A percentile compares a stretch with the other conserved stretches of the same genome.
Evolutionary conservation across 768 basidiomycete species (phyloP).

Genomic region (Boletus subcaerulescens): DNA sequence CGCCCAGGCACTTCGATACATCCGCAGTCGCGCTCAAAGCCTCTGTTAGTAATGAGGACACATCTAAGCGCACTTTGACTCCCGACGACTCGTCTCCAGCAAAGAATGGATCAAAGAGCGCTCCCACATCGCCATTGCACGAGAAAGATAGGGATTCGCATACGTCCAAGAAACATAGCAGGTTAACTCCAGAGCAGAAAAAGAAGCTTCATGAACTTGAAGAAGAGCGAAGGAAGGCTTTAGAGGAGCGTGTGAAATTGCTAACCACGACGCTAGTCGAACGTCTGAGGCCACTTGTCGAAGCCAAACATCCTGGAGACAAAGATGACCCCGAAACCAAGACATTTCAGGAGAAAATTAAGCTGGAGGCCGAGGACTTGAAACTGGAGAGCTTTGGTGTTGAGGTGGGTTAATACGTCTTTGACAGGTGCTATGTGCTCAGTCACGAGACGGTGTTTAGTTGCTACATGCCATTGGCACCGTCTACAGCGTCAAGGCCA

Average conservation of each 20-base stretch:
- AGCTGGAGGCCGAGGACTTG: slow-evolving; percentile 86
- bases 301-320: slow-evolving; percentile 79
- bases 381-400: slow-evolving; percentile 98
- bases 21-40: slow-evolving; percentile 16
- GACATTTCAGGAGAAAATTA: slow-evolving; percentile 74
- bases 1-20: slow-evolving; percentile 9
- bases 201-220: slow-evolving; percentile 83
- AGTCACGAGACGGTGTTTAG: slow-evolving; percentile 32
- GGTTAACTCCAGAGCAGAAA: slow-evolving; percentile 77
- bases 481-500: slow-evolving; percentile 91
- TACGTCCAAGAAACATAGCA: slow-evolving; percentile 37
- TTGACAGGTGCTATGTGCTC: slow-evolving; percentile 1
- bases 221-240: slow-evolving; percentile 70
- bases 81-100: slow-evolving; percentile 14
- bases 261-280: slow-evolving; percentile 81
- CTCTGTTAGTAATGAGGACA: slow-evolving; percentile 19
- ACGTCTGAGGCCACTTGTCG: slow-evolving; percentile 84
- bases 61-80: slow-evolving; percentile 13
- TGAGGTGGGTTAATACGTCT: slow-evolving; percentile 55
- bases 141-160: slow-evolving; percentile 41
- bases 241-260: slow-evolving; percentile 72
- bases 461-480: slow-evolving; percentile 87
- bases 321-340: slow-evolving; percentile 81
- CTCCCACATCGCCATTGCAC: slow-evolving; percentile 24
- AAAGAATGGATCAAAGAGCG: slow-evolving; percentile 22